These are phyloP conservation scores for Pyrrhoderma noxium DNA, from an alignment of 1,284 basidiomycete genomes.

Conservation along the genomic window DNA sequence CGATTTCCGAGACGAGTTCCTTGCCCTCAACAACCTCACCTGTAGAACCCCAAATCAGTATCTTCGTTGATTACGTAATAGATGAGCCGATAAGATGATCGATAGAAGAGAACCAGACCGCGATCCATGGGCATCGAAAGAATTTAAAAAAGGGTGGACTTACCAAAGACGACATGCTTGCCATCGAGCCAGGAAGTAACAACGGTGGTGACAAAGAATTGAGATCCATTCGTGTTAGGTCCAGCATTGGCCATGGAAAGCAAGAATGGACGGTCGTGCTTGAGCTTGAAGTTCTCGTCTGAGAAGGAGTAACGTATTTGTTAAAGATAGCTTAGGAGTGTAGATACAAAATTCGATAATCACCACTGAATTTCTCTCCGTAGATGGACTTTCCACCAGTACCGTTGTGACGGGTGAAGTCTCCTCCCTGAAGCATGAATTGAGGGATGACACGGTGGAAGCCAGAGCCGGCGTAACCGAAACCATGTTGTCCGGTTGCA, in stretches of 20 bases:
- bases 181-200: slow-evolving; percentile 73
- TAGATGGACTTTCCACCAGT: slow-evolving; percentile 92
- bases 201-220: slow-evolving; percentile 88
- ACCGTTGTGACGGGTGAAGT: slow-evolving; percentile 68
- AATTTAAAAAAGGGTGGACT: slow-evolving; percentile 6
- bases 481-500: slow-evolving; percentile 72
- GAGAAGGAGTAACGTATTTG: not conserved
- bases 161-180: slow-evolving; percentile 76
- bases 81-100: not conserved
- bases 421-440: slow-evolving; percentile 86
- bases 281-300: slow-evolving; percentile 85
- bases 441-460: slow-evolving; percentile 86
- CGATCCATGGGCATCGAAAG: not conserved
- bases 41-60: slow-evolving; percentile 12
- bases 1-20: slow-evolving; percentile 72
- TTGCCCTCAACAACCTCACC: slow-evolving; percentile 69
- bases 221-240: slow-evolving; percentile 62
- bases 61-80: slow-evolving; percentile 3
- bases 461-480: slow-evolving; percentile 54
- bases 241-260: slow-evolving; percentile 90
- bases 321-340: not conserved
- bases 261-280: slow-evolving; percentile 75
- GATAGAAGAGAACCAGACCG: slow-evolving; percentile 4
- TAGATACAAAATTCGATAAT: not conserved
- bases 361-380: slow-evolving; percentile 71